These are phyloP conservation scores for Solanum chiquidenum DNA, from an alignment of 257 asterid species.

Conservation along the genomic window DNA sequence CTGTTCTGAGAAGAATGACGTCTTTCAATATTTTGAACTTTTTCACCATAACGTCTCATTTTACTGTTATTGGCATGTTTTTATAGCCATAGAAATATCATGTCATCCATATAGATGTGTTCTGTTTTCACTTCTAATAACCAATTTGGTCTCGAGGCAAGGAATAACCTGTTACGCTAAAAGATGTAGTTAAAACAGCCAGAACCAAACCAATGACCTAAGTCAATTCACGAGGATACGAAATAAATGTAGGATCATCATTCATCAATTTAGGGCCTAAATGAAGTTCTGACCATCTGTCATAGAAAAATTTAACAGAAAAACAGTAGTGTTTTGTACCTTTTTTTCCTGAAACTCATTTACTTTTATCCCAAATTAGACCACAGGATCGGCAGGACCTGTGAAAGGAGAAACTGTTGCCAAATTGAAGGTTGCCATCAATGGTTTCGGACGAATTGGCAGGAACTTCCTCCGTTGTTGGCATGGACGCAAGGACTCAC, in stretches of 20 bases:
- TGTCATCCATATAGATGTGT: background rate
- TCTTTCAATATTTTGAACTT: background rate
- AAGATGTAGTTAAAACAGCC: background rate
- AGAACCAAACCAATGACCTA: no score
- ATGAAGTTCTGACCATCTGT: background rate
- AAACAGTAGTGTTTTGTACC: background rate
- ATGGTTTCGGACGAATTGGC: constrained; percentile 87
- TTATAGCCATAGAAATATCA: background rate
- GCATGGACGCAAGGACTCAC: constrained; percentile 91
- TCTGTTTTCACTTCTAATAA: background rate
- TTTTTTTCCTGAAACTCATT: background rate
- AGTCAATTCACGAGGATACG: background rate
- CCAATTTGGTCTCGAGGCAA: background rate
- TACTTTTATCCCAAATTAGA: constrained; percentile 20
- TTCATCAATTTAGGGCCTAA: background rate
- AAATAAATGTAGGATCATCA: background rate
- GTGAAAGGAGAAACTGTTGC: constrained; percentile 70
- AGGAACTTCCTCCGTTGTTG: constrained; percentile 95
- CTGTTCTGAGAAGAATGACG: background rate
- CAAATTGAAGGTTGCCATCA: constrained; percentile 81
- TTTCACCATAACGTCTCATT: background rate
- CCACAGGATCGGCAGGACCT: constrained; percentile 42
- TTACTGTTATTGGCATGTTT: background rate
- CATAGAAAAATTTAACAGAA: background rate
- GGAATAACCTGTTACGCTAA: background rate